phyloP scores from a whole-genome alignment of 192 early-diverging fungal species.

The Lunasporangiospora selenospora region DNA sequence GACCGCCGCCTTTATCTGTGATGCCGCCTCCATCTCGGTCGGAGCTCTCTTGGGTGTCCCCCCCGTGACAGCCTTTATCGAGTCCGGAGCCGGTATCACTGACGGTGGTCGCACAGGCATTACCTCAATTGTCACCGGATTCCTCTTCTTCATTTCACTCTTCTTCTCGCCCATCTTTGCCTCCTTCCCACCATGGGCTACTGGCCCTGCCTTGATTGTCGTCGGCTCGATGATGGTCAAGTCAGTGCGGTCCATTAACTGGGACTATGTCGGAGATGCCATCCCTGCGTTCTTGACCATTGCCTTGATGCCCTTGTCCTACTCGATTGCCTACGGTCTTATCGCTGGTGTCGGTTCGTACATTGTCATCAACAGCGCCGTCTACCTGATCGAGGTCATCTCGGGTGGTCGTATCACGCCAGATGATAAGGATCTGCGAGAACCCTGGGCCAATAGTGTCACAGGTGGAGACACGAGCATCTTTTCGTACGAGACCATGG shows the following conservation, averaged over 20 bases:
- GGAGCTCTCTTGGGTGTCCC: constrained; percentile 74
- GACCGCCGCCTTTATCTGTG: constrained; percentile 71
- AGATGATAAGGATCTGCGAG: constrained; percentile 17
- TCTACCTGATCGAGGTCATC: constrained; percentile 59
- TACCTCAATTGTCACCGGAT: constrained; percentile 67
- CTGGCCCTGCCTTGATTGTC: constrained; percentile 79
- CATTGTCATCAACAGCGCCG: constrained; percentile 68
- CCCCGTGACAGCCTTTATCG: constrained; percentile 77
- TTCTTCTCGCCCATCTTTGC: constrained; percentile 90
- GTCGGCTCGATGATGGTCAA: constrained; percentile 84
- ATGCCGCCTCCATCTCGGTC: constrained; percentile 67
- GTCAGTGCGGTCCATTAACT: constrained; percentile 74
- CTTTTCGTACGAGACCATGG: constrained; percentile 15
- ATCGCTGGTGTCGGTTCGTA: constrained; percentile 80
- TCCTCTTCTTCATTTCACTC: constrained; percentile 78
- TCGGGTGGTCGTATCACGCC: constrained; percentile 59
- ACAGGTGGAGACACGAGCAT: no score
- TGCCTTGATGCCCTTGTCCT: constrained; percentile 80
- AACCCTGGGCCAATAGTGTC: constrained; percentile 14
- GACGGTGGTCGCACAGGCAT: constrained; percentile 82
- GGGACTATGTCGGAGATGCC: constrained; percentile 78
- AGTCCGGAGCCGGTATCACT: constrained; percentile 80
- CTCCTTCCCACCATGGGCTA: constrained; percentile 85
- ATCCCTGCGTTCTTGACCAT: constrained; percentile 84
- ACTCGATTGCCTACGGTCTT: constrained; percentile 82